These are phyloP conservation scores for Alternaria gaisen DNA, from an alignment of 2,329 filamentous ascomycete genomes.

Conservation along the genomic window DNA sequence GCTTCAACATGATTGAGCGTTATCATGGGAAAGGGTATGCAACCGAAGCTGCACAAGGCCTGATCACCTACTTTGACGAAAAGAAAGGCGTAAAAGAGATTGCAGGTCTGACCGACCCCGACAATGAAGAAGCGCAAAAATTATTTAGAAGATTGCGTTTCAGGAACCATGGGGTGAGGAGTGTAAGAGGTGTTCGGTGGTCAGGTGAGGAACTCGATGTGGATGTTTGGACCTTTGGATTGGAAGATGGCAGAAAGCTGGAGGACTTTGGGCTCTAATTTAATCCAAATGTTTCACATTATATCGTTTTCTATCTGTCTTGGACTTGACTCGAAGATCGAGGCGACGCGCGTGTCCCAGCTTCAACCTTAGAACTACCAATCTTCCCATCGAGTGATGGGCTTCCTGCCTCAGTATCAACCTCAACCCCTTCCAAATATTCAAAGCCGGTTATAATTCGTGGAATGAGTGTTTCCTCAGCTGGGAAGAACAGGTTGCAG, in stretches of 20 bases:
- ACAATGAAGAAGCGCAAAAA: slow-evolving; percentile 23
- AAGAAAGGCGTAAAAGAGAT: slow-evolving; percentile 15
- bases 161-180: slow-evolving; percentile 17
- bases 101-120: slow-evolving; percentile 19
- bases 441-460: slow-evolving; percentile 16
- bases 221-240: slow-evolving; percentile 19
- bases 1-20: slow-evolving; percentile 23
- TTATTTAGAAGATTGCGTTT: slow-evolving; percentile 29
- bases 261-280: slow-evolving; percentile 14
- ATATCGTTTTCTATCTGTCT: background rate
- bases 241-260: slow-evolving; percentile 16
- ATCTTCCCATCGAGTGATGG: background rate
- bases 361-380: background rate
- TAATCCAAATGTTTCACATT: background rate
- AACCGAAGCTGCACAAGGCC: slow-evolving; percentile 14
- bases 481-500: slow-evolving; percentile 46
- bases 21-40: slow-evolving; percentile 31
- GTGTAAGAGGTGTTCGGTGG: slow-evolving; percentile 15
- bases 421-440: slow-evolving; percentile 11
- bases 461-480: slow-evolving; percentile 41
- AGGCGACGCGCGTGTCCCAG: background rate
- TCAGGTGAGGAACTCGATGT: slow-evolving; percentile 3
- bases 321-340: background rate
- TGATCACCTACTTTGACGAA: slow-evolving; percentile 15
- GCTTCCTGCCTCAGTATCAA: background rate